Evolutionary conservation across 2,329 filamentous ascomycete species (phyloP).

Genomic region (Falciphora oryzae): DNA sequence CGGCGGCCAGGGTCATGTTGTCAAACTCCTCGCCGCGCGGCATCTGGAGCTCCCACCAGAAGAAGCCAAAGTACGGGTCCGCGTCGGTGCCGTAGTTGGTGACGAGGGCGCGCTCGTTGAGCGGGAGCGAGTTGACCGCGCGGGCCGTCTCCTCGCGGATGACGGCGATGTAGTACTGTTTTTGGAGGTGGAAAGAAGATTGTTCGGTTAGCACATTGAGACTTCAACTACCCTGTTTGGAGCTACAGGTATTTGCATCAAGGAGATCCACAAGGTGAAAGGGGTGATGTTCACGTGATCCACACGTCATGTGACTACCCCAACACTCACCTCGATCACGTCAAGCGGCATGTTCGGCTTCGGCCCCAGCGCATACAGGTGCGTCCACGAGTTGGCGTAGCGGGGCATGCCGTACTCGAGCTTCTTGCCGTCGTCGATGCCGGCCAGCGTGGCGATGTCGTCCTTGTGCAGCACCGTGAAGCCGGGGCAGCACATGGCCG

Average conservation of each 20-base stretch:
- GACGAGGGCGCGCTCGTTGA: conserved; percentile 36
- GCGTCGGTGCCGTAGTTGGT: conserved; percentile 27
- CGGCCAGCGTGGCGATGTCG: conserved; percentile 42
- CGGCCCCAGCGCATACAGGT: conserved; percentile 45
- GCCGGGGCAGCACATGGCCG: conserved; percentile 52
- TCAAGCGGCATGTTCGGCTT: conserved; percentile 45
- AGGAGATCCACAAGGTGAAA: background rate
- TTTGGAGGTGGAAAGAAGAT: too few species aligned
- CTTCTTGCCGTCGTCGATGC: conserved; percentile 29
- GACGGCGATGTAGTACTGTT: conserved; percentile 53
- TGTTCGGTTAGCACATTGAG: too few species aligned
- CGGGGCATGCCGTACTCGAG: conserved; percentile 41
- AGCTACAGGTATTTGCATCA: too few species aligned
- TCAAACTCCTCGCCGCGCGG: conserved; percentile 37
- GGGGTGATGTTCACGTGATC: background rate
- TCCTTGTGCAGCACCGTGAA: conserved; percentile 59
- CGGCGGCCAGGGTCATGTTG: conserved; percentile 40
- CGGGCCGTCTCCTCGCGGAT: conserved; percentile 47
- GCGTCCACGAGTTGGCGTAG: conserved; percentile 42
- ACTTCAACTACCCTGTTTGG: too few species aligned
- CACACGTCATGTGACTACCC: background rate
- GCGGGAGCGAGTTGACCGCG: conserved; percentile 31
- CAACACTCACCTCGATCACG: conserved; percentile 45
- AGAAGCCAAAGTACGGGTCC: conserved; percentile 46
- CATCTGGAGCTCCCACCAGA: conserved; percentile 42